A percentile compares a stretch with the other conserved stretches of the same genome.
Evolutionary conservation across 306 rosid genomes (phyloP).

Genomic region (Styphnolobium japonicum): DNA sequence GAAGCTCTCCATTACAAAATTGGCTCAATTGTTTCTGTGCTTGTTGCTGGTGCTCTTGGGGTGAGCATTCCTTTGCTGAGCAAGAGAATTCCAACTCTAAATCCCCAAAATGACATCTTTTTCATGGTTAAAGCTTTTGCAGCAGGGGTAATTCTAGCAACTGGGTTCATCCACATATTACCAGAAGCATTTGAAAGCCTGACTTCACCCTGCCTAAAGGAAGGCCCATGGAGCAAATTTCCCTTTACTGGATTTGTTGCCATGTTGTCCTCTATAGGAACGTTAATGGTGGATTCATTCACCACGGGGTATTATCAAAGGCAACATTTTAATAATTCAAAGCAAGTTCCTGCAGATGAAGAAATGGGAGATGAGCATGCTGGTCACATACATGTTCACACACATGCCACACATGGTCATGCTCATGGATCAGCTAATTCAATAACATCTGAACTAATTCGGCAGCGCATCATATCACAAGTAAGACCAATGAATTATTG

Average conservation of each 20-base stretch:
- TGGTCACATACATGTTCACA: constrained; percentile 87
- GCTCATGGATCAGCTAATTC: constrained; percentile 64
- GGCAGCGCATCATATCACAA: constrained; percentile 78
- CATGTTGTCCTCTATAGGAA: constrained; percentile 59
- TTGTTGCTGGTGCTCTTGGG: constrained; percentile 64
- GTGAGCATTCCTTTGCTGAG: constrained; percentile 60
- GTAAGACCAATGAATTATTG: constrained; percentile 30
- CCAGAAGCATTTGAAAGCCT: constrained; percentile 62
- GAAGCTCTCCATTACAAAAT: constrained; percentile 49
- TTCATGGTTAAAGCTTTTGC: constrained; percentile 76
- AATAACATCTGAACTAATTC: constrained; percentile 36
- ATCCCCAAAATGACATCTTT: constrained; percentile 52
- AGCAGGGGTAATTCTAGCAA: constrained; percentile 67
- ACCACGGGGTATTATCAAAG: constrained; percentile 59
- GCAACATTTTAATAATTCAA: constrained; percentile 40
- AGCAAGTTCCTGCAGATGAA: constrained; percentile 46
- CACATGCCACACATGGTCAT: constrained; percentile 94
- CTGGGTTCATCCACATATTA: constrained; percentile 69
- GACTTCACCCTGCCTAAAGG: constrained; percentile 51
- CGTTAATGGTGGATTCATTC: constrained; percentile 66
- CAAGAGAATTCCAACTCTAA: constrained; percentile 48
- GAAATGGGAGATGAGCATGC: constrained; percentile 51
- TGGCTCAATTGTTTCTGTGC: constrained; percentile 60
- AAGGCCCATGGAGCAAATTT: constrained; percentile 57
- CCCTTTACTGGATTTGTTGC: constrained; percentile 65